phyloP scores from a whole-genome alignment of 2,329 filamentous ascomycete species.

The Alternaria ethzedia region DNA sequence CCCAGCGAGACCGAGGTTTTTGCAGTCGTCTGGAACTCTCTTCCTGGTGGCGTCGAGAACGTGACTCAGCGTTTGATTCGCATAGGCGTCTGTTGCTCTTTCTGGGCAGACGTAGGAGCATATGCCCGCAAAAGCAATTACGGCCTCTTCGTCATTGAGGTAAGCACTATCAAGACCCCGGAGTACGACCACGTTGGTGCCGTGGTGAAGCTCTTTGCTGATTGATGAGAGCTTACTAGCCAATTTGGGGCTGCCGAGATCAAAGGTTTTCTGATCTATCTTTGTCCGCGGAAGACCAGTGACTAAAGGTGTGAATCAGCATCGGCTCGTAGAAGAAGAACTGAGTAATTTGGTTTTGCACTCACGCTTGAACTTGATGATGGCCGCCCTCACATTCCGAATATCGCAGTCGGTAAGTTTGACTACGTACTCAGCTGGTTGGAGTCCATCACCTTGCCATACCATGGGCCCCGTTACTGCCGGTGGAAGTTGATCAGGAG shows the following conservation, averaged over 20 bases:
- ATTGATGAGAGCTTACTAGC: conserved; percentile 31
- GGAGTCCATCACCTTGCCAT: conserved; percentile 40
- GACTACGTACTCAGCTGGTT: conserved; percentile 34
- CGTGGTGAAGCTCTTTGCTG: conserved; percentile 40
- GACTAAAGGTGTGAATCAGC: conserved; percentile 15
- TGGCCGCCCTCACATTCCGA: conserved; percentile 38
- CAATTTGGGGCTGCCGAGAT: conserved; percentile 28
- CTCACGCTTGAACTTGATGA: conserved; percentile 43
- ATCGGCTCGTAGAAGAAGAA: neutral
- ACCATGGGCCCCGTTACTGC: conserved; percentile 40
- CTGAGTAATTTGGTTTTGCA: neutral
- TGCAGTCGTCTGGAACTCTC: conserved; percentile 39
- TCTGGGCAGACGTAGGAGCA: conserved; percentile 38
- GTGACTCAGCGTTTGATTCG: conserved; percentile 47
- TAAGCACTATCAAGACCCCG: conserved; percentile 41
- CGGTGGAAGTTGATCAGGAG: conserved; percentile 40
- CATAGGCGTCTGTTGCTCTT: conserved; percentile 47
- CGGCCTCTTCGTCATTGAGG: conserved; percentile 47
- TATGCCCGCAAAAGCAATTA: conserved; percentile 45
- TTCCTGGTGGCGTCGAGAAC: conserved; percentile 47
- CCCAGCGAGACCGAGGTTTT: conserved; percentile 45
- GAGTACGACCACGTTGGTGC: conserved; percentile 38
- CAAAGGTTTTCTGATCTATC: conserved; percentile 36
- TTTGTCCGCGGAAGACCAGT: conserved; percentile 21
- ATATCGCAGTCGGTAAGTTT: conserved; percentile 35